Evolutionary conservation across 106 monocot genomes (phyloP), one percentile per base, ranked within the genome.

Genomic region (Acorus calamus): DNA sequence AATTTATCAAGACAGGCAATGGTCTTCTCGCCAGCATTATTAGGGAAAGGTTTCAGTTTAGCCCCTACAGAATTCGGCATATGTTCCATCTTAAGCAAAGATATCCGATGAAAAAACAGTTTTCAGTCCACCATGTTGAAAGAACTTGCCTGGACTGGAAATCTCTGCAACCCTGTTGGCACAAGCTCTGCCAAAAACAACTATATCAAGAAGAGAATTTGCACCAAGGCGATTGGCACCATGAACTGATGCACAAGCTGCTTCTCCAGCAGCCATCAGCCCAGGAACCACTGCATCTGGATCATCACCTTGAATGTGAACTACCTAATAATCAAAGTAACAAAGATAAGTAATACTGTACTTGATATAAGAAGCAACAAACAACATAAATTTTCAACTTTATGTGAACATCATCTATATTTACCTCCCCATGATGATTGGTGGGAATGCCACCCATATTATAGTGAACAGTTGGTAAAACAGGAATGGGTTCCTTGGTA

Each of bases 391-490:
- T 0, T 28, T 28, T 28, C 28, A 1, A 1, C 28, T 28, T 28
- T 28, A n/a, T 52, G 4, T 56, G 11, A 14, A 5, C 49, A 55
- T 47, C 11, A n/a, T 41, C 42, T 7, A 41, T 59, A 6, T 42
- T 63, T 73, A 96, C 94, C 91, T 96, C 94, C 43, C 94, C 94
- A 60, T 91, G 74, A 65, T 98, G 72, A 66, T 98, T 98, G 53
- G 96, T 98, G 50, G 96, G 96, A 58, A 98, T 88, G 8, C 96
- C 96, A 74, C 96, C 96, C 96, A 98, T 98, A 64, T 98, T 98
- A 67, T 98, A 98, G 67, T 98, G 96, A 10, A 98, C 96, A 45
- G 96, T 98, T 47, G 96, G 96, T 60, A 98, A 71, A 63, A 98
- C 96, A 61, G 96, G 96, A 14, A 98, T 98, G 14, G 96, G 96